Evolutionary conservation across 2,329 filamentous ascomycete genomes (phyloP).

Genomic region (Ophiostoma pallidulum): DNA sequence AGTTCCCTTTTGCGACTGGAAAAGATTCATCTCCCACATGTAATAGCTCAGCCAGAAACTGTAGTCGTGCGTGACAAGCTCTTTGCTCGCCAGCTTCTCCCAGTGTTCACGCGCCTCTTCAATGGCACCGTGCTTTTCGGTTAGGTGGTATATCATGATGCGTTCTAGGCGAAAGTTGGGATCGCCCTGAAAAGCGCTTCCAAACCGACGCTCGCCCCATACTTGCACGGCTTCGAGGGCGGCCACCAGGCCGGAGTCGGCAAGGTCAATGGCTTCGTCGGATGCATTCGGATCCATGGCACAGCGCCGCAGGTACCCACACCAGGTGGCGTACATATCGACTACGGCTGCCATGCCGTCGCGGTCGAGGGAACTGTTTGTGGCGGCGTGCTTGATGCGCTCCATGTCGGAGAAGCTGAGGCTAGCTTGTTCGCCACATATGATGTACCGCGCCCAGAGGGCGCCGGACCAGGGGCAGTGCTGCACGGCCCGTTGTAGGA

Average conservation of each 20-base stretch:
- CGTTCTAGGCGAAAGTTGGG: constrained; percentile 80
- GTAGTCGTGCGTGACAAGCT: constrained; percentile 63
- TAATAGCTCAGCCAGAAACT: constrained; percentile 95
- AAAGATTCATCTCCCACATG: constrained; percentile 74
- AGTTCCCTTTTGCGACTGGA: constrained; percentile 38
- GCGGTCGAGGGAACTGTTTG: constrained; percentile 74
- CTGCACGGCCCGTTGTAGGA: constrained; percentile 70
- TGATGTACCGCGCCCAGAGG: constrained; percentile 82
- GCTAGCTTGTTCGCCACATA: constrained; percentile 71
- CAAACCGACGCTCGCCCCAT: constrained; percentile 66
- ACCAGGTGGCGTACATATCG: constrained; percentile 90
- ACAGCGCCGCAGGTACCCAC: constrained; percentile 78
- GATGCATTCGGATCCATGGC: constrained; percentile 65
- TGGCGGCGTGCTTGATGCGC: constrained; percentile 84
- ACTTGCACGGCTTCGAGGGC: constrained; percentile 79
- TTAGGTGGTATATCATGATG: constrained; percentile 85
- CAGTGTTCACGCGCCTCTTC: constrained; percentile 71
- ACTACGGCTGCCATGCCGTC: constrained; percentile 81
- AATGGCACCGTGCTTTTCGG: constrained; percentile 69
- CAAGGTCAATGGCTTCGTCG: constrained; percentile 79
- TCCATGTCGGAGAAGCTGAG: constrained; percentile 74
- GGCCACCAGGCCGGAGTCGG: constrained; percentile 78
- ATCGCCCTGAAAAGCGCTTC: constrained; percentile 71
- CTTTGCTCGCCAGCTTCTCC: constrained; percentile 56
- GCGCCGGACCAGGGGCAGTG: constrained; percentile 91